These are phyloP conservation scores for Punica granatum DNA, from an alignment of 345 rosid species.

Conservation along the genomic window DNA sequence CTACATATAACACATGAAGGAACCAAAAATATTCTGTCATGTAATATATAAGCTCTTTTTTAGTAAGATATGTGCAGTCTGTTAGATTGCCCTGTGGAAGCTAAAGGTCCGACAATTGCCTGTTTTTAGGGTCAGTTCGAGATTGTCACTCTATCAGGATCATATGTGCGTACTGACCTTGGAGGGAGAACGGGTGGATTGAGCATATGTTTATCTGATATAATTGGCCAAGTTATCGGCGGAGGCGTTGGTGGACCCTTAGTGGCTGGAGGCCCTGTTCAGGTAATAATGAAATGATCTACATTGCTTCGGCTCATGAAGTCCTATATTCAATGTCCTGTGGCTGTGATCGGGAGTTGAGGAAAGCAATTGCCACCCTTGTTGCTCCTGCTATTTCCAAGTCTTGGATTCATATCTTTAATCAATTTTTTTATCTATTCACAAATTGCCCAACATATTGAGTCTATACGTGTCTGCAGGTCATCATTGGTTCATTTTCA, in stretches of 20 bases:
- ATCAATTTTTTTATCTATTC: background rate
- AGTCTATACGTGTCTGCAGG: background rate
- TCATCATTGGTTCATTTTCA: constrained; percentile 12
- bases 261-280: constrained; percentile 86
- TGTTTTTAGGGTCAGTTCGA: constrained; percentile 74
- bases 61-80: background rate
- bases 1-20: background rate
- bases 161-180: constrained; percentile 57
- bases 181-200: constrained; percentile 87
- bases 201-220: constrained; percentile 63
- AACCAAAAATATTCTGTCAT: background rate
- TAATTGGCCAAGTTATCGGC: constrained; percentile 80
- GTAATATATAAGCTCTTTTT: background rate
- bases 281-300: constrained; percentile 48
- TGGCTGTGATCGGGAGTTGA: background rate
- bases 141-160: constrained; percentile 77
- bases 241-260: constrained; percentile 87
- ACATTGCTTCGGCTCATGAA: background rate
- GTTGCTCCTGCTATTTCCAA: background rate
- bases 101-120: constrained; percentile 4
- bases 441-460: background rate
- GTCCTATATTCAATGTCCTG: background rate
- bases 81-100: background rate
- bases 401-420: background rate
- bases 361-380: background rate